Evolutionary conservation across 2,329 filamentous ascomycete genomes (phyloP), one percentile per base, ranked within the genome.

Genomic region (Shiraia sp.): DNA sequence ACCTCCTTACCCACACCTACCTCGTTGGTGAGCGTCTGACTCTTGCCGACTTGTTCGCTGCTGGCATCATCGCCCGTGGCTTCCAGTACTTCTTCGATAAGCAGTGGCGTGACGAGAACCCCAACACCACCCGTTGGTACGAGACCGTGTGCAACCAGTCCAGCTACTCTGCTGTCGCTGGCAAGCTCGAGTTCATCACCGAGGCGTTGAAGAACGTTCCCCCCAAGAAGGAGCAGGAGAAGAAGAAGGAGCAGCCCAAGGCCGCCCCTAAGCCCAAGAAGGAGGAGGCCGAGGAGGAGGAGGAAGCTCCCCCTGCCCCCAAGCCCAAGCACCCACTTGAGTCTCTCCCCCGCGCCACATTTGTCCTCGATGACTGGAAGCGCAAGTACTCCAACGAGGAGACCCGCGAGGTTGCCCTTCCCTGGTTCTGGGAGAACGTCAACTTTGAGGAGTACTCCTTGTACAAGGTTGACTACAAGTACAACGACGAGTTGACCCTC

Each of bases 261-360:
- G 64, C 75, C 36, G 69, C 74, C 50, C 66, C 73, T 42, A 75
- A 81, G 68, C 71, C 77, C 44, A 76, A 78, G 66, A 72, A 77
- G 48, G 76, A 75, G 66, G 74, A 75, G 46, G 76, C 79, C 44
- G 83, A 86, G 42, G 80, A 83, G 45, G 82, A 84, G 42, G 80
- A 83, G 51, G 79, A 81, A 54, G 77, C 77, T 36, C 67, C 72
- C 26, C 74, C 79, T 45, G 81, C 83, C 51, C 88, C 90, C 68
- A 97, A 96, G 86, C 76, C 91, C 71, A 99, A 97, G 87, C 93
- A 99, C 81, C 91, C 93, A 61, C 81, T 95, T 55, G 92, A 96
- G 74, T 73, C 82, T 58, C 87, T 97, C 41, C 83, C 85, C 66
- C 87, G 85, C 71, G 78, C 93, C 49, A 84, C 86, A 44, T 82